Conservation (phyloP, 2,329 filamentous ascomycete genomes). For the Diaporthe vexans region DNA sequence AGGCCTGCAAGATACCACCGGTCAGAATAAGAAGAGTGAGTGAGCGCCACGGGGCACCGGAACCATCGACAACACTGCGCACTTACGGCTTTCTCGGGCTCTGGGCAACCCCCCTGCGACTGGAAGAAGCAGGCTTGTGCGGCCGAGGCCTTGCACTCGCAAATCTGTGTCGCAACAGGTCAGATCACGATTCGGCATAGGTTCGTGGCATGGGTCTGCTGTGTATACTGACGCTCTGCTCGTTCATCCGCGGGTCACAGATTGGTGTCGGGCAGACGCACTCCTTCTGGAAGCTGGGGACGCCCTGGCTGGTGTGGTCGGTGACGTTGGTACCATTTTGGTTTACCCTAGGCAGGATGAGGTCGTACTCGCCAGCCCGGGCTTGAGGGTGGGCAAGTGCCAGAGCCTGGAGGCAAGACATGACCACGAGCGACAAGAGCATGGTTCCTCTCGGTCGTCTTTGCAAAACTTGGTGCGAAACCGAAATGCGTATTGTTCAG, state of each 20-base stretch:
- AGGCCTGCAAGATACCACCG: conserved; percentile 19
- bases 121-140: conserved; percentile 43
- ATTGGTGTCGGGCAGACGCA: conserved; percentile 40
- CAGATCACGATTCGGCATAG: background rate
- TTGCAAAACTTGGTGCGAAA: background rate
- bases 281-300: conserved; percentile 41
- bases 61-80: background rate
- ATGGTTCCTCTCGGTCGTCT: conserved; percentile 5
- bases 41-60: no score
- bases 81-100: conserved; percentile 42
- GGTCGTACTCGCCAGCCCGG: background rate
- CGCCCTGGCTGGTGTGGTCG: conserved; percentile 33
- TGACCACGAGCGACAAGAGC: conserved; percentile 28
- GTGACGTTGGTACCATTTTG: conserved; percentile 24
- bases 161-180: conserved; percentile 41
- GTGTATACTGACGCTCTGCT: conserved; percentile 42
- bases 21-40: background rate
- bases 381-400: conserved; percentile 28
- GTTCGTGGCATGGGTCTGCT: background rate
- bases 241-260: conserved; percentile 42
- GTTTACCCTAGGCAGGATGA: conserved; percentile 31
- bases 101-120: conserved; percentile 43
- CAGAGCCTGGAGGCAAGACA: conserved; percentile 21
- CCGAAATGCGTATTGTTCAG: background rate
- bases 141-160: conserved; percentile 43